These are phyloP conservation scores for Physaria fendleri DNA, from an alignment of 345 rosid species.

Conservation along the genomic window DNA sequence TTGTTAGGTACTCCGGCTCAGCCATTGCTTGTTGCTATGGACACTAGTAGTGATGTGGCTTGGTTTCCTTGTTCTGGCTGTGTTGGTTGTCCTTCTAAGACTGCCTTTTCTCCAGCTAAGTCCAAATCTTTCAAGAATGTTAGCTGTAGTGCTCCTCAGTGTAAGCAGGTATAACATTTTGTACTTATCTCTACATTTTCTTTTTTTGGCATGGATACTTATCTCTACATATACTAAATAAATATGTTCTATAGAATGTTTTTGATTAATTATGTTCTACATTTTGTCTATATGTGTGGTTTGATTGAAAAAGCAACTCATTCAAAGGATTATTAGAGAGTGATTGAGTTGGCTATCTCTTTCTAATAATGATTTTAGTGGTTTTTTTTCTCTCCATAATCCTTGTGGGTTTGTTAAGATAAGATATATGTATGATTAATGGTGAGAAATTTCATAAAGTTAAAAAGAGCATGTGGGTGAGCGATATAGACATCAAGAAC, in stretches of 20 bases:
- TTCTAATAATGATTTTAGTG: slow-evolving; percentile 18
- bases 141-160: slow-evolving; percentile 56
- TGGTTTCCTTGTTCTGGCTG: slow-evolving; percentile 85
- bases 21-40: slow-evolving; percentile 72
- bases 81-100: slow-evolving; percentile 59
- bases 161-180: slow-evolving; percentile 54
- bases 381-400: slow-evolving; percentile 1
- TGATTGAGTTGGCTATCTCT: slow-evolving; percentile 18
- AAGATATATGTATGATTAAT: slow-evolving; percentile 28
- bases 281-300: not conserved
- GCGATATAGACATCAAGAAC: not conserved
- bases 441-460: slow-evolving; percentile 12
- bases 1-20: slow-evolving; percentile 80
- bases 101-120: slow-evolving; percentile 36
- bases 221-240: no score
- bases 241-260: slow-evolving; percentile 22
- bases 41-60: slow-evolving; percentile 82
- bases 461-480: slow-evolving; percentile 12
- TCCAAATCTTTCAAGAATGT: slow-evolving; percentile 61
- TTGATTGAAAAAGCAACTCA: not conserved
- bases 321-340: slow-evolving; percentile 6
- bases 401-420: slow-evolving; percentile 36
- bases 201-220: no score
- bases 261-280: not conserved
- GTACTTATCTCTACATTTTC: not conserved